Conservation (phyloP, 2,329 filamentous ascomycete genomes). For the Coleophoma crateriformis region DNA sequence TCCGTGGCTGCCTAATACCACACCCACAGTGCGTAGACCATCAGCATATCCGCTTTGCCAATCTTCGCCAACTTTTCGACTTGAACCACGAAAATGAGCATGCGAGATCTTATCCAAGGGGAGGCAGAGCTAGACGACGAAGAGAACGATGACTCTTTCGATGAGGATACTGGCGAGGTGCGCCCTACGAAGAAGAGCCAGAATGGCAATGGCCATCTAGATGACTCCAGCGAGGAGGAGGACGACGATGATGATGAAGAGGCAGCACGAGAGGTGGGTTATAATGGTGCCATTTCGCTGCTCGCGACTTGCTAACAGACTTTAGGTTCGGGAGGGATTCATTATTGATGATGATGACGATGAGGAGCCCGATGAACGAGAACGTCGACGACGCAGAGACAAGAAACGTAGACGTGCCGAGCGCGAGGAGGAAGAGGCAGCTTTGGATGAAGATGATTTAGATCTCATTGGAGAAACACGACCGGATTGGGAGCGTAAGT, state of each 20-base stretch:
- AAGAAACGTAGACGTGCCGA: conserved; percentile 74
- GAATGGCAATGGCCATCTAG: conserved; percentile 41
- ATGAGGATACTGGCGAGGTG: conserved; percentile 66
- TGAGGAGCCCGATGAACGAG: conserved; percentile 58
- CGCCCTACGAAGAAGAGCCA: conserved; percentile 34
- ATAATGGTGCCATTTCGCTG: too few species aligned
- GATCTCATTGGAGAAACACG: conserved; percentile 86
- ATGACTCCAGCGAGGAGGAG: conserved; percentile 89
- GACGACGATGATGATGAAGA: conserved; percentile 91
- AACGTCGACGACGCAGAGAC: conserved; percentile 54
- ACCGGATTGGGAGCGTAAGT: conserved; percentile 62
- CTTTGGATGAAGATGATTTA: conserved; percentile 89
- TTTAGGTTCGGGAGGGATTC: conserved; percentile 84
- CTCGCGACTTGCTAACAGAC: conserved; percentile 11
- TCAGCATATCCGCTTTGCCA: too few species aligned
- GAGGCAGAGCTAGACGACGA: conserved; percentile 86
- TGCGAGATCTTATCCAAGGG: conserved; percentile 75
- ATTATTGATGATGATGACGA: conserved; percentile 92
- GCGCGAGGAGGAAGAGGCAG: conserved; percentile 76
- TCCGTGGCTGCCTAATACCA: neutral
- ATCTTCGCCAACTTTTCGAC: too few species aligned
- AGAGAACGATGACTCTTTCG: conserved; percentile 74
- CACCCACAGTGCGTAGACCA: too few species aligned
- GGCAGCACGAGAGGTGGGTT: conserved; percentile 65
- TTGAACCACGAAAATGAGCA: conserved; percentile 46